Conservation (phyloP, 106 monocot species). For the Allium fistulosum region DNA sequence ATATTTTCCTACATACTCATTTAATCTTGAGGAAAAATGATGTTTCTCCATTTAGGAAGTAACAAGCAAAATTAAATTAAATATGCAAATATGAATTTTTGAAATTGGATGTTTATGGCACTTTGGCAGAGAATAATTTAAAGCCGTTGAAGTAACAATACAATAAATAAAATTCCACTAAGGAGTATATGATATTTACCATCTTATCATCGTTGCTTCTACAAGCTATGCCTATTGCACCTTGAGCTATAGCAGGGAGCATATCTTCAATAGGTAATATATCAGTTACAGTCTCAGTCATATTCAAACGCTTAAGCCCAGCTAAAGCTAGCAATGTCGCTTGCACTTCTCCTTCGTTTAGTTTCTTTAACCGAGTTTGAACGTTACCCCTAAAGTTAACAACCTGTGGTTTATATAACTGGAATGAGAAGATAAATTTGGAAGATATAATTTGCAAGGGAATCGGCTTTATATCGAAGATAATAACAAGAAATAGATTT, state of each 20-base stretch:
- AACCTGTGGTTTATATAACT: conserved; percentile 40
- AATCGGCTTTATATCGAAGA: no score
- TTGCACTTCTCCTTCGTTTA: conserved; percentile 75
- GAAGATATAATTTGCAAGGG: neutral
- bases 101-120: no score
- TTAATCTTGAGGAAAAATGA: no score
- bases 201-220: conserved; percentile 85
- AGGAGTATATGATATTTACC: conserved; percentile 21
- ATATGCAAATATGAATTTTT: no score
- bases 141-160: no score
- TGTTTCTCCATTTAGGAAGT: no score
- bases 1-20: no score
- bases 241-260: conserved; percentile 98
- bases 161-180: no score
- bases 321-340: conserved; percentile 88
- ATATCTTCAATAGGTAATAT: conserved; percentile 82
- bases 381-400: conserved; percentile 97
- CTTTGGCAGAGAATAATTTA: no score
- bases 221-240: conserved; percentile 98
- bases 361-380: conserved; percentile 83
- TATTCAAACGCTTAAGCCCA: conserved; percentile 79
- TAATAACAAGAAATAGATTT: no score
- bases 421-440: neutral
- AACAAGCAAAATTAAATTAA: no score
- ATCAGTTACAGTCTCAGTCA: conserved; percentile 79